Conservation (phyloP, 2,329 filamentous ascomycete genomes). For the Eurotiales sp. region DNA sequence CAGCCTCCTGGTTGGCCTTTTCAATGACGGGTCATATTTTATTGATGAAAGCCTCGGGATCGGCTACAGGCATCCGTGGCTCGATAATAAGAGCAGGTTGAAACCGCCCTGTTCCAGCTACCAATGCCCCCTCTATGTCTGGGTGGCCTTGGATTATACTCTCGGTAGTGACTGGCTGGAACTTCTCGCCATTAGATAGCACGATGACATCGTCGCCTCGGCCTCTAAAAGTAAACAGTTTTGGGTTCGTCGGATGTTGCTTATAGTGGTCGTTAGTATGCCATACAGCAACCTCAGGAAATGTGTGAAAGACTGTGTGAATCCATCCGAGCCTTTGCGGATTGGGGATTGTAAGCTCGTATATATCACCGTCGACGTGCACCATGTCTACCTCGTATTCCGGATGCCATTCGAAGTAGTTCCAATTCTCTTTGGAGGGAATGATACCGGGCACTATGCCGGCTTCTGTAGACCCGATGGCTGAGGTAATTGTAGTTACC, state of each 20-base stretch:
- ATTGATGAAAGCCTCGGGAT: conserved; percentile 21
- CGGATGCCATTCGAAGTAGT: conserved; percentile 24
- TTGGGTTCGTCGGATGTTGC: conserved; percentile 21
- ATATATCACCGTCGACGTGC: conserved; percentile 16
- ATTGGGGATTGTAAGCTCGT: conserved; percentile 19
- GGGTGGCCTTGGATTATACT: neutral
- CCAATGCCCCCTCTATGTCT: conserved; percentile 31
- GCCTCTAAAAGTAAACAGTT: conserved; percentile 37
- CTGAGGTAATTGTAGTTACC: conserved; percentile 8
- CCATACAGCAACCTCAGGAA: conserved; percentile 19
- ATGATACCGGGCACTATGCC: conserved; percentile 5
- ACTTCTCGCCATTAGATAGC: conserved; percentile 44
- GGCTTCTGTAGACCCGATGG: conserved; percentile 14
- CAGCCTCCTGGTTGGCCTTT: conserved; percentile 26
- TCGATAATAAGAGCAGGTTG: conserved; percentile 23
- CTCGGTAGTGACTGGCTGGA: conserved; percentile 43
- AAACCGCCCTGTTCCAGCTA: conserved; percentile 21
- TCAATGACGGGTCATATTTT: conserved; percentile 29
- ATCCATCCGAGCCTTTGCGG: neutral
- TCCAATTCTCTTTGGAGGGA: conserved; percentile 18
- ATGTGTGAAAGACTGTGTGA: conserved; percentile 19
- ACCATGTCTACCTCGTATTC: conserved; percentile 18
- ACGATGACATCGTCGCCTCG: conserved; percentile 41
- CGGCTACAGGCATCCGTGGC: neutral
- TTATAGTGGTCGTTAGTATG: conserved; percentile 21